A percentile compares a stretch with the other conserved stretches of the same genome.
These are phyloP conservation scores for Mitosporidium daphniae DNA, from an alignment of 371 early-diverging fungal species.

Conservation along the genomic window DNA sequence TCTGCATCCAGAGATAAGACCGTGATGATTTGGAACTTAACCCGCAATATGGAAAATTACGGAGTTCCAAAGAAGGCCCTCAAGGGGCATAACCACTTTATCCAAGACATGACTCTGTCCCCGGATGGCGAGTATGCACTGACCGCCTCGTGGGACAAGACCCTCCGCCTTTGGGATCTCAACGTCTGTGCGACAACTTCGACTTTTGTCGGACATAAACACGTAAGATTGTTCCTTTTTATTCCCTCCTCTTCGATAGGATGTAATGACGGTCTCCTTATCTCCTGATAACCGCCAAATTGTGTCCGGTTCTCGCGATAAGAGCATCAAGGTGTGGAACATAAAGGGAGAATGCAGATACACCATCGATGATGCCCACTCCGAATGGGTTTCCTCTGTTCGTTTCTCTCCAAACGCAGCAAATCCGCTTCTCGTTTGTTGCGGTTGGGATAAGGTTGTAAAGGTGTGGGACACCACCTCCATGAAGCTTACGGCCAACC, in stretches of 20 bases:
- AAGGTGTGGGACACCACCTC: constrained; percentile 95
- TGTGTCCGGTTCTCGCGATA: constrained; percentile 81
- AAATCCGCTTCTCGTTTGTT: constrained; percentile 75
- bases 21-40: constrained; percentile 70
- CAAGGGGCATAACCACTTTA: constrained; percentile 81
- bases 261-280: constrained; percentile 84
- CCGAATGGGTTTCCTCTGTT: constrained; percentile 87
- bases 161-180: constrained; percentile 85
- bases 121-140: constrained; percentile 82
- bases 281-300: constrained; percentile 94
- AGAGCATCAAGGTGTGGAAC: constrained; percentile 95
- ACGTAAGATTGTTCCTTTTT: too few species aligned
- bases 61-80: constrained; percentile 55
- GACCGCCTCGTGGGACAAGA: constrained; percentile 86
- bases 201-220: constrained; percentile 70
- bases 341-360: constrained; percentile 92
- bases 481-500: constrained; percentile 87
- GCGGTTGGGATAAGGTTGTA: constrained; percentile 94
- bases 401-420: constrained; percentile 88
- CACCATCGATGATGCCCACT: constrained; percentile 73
- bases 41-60: constrained; percentile 48
- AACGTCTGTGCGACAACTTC: constrained; percentile 60
- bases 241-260: too few species aligned
- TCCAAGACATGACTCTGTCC: constrained; percentile 73
- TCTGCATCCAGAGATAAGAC: constrained; percentile 77